Percentiles rank a stretch among this genome's conserved stretches.
Evolutionary conservation across 1,284 basidiomycete species (phyloP).

Genomic region (Termitomyces sp.): DNA sequence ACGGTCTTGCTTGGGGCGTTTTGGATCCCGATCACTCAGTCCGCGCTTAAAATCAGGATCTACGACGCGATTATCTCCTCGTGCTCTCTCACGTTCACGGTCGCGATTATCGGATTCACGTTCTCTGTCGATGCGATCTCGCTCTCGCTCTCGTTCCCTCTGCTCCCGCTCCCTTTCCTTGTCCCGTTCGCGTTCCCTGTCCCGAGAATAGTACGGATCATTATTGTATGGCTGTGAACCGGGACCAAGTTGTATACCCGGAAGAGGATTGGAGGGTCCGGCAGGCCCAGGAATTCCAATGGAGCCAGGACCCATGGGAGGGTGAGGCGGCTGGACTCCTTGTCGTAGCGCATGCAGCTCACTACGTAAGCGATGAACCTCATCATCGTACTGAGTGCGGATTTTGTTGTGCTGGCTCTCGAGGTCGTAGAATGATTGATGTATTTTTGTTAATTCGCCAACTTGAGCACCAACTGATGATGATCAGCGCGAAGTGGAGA

Average conservation of each 20-base stretch:
- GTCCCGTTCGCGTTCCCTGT: slow-evolving; percentile 20
- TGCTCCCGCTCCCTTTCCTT: slow-evolving; percentile 21
- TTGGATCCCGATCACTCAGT: slow-evolving; percentile 25
- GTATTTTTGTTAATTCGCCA: slow-evolving; percentile 41
- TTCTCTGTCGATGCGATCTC: slow-evolving; percentile 18
- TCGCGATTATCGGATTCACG: slow-evolving; percentile 16
- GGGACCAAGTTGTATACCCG: slow-evolving; percentile 17
- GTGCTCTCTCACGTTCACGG: slow-evolving; percentile 19
- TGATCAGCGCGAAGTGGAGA: neutral
- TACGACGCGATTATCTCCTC: slow-evolving; percentile 11
- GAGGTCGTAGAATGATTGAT: slow-evolving; percentile 42
- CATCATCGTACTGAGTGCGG: slow-evolving; percentile 40
- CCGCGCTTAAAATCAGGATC: slow-evolving; percentile 17
- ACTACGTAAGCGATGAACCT: slow-evolving; percentile 30
- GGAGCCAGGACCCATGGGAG: slow-evolving; percentile 20
- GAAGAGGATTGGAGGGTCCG: slow-evolving; percentile 15
- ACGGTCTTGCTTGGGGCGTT: slow-evolving; percentile 29
- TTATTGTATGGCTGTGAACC: slow-evolving; percentile 19
- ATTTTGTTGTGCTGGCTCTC: slow-evolving; percentile 40
- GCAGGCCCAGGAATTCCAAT: slow-evolving; percentile 18
- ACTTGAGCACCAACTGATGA: slow-evolving; percentile 35
- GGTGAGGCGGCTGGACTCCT: slow-evolving; percentile 16
- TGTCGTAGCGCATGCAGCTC: slow-evolving; percentile 26
- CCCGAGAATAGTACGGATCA: slow-evolving; percentile 23
- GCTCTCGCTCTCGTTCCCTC: slow-evolving; percentile 17